Base-by-base conservation (phyloP, 441 rosid genomes). In the Adansonia grandidieri region DNA sequence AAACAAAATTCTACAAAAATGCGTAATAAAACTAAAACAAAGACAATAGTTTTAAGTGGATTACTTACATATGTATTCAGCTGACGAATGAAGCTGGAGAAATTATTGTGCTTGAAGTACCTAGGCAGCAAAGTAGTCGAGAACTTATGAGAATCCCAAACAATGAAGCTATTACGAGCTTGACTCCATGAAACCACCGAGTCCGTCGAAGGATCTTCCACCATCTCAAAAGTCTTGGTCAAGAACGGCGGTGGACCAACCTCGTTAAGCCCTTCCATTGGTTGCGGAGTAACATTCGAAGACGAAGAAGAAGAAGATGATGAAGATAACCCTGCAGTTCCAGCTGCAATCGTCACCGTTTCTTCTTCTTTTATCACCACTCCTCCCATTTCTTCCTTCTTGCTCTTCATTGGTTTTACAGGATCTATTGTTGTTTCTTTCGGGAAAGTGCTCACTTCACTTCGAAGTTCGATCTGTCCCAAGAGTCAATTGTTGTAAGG, bases 201-300 rank as follows among this genome's bases (percentile, higher is more conserved):
- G 54, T 90, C 90, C 13, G 92, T 85, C n/a, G 87, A 84, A 3
- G 90, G 86, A 75, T 90, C 92, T 62, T 87, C 92, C 64, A 88
- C 91, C 85, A 90, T 87, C 13, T 90, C 93, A 69, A 81, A 88
- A 5, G 93, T 88, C 87, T 90, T 90, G 3, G 84, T 85, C 68
- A 90, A 83, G 84, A 90, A 90, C 1, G 93, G 92, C 4, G 90
- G 93, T 2, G 97, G 95, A 19, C 95, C 97, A 2, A 80, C 82
- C 58, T 92, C 97, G 69, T 89, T 82, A 2, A 93, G 81, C 8
- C 97, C 93, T 81, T 91, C 93, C 79, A 88, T 81, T n/a, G 98
- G 97, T 80, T 77, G 83, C 13, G 96, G 91, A 17, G 63, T 84
- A 0, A 90, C 84, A 71, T 89, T 82, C 0, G 90, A 88, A 0